A percentile compares a stretch with the other conserved stretches of the same genome.
Evolutionary conservation across 352 stramenopile species (phyloP).

Genomic region (Phytopythium cucurbitacearum): DNA sequence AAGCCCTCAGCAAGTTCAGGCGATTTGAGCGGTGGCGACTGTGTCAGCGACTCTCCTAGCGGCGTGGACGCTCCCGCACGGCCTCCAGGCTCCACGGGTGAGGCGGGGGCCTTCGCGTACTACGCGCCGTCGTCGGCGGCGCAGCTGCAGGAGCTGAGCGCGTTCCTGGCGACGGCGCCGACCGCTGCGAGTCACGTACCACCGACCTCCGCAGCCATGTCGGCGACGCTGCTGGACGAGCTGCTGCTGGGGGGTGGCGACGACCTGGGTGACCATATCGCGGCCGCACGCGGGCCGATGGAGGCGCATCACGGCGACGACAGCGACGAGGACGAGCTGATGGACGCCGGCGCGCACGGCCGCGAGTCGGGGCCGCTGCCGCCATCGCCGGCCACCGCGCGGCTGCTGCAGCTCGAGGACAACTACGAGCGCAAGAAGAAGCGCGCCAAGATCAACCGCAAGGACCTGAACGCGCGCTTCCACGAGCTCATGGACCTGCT

Average conservation of each 20-base stretch:
- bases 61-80: too few species aligned
- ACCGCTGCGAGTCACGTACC: slow-evolving; percentile 1
- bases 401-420: slow-evolving; percentile 48
- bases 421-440: slow-evolving; percentile 77
- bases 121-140: neutral
- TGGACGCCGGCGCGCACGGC: slow-evolving; percentile 10
- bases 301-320: slow-evolving; percentile 7
- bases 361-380: slow-evolving; percentile 8
- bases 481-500: slow-evolving; percentile 65
- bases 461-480: slow-evolving; percentile 60
- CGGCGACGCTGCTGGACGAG: slow-evolving; percentile 43
- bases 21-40: slow-evolving; percentile 1
- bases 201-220: neutral
- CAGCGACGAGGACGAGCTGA: slow-evolving; percentile 8
- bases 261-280: slow-evolving; percentile 1
- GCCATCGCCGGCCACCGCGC: slow-evolving; percentile 12
- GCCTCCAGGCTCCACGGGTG: too few species aligned
- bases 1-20: neutral
- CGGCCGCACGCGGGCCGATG: neutral
- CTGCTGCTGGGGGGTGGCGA: slow-evolving; percentile 15
- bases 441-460: slow-evolving; percentile 64
- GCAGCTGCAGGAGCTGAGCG: slow-evolving; percentile 24
- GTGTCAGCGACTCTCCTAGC: neutral
- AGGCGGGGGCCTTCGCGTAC: neutral
- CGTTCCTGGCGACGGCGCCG: slow-evolving; percentile 18